Evolutionary conservation across 2,329 filamentous ascomycete genomes (phyloP).

Genomic region (Aspergillus aculeatinus): DNA sequence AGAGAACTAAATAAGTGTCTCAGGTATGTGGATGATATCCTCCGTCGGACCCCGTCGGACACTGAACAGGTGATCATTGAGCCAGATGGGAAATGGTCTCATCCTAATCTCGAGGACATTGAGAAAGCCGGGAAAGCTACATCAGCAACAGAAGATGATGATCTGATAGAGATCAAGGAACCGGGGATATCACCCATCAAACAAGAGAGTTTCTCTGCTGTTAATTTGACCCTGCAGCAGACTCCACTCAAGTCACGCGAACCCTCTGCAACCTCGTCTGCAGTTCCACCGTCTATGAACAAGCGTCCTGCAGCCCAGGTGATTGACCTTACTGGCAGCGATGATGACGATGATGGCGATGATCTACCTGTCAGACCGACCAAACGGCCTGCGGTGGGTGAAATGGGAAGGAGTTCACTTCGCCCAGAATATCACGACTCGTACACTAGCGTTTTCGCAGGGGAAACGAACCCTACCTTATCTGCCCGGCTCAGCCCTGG

Average conservation of each 20-base stretch:
- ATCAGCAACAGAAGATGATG: conserved; percentile 45
- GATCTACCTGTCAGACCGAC: conserved; percentile 40
- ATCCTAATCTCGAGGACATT: conserved; percentile 45
- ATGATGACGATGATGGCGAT: conserved; percentile 43
- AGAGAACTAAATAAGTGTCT: neutral
- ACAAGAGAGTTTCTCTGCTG: conserved; percentile 28
- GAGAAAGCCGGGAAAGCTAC: conserved; percentile 39
- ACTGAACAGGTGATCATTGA: conserved; percentile 88
- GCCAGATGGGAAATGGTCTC: conserved; percentile 76
- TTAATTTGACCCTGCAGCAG: conserved; percentile 29
- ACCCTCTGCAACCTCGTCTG: conserved; percentile 41
- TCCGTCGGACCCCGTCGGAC: conserved; percentile 67
- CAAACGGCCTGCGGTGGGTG: conserved; percentile 34
- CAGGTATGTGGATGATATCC: conserved; percentile 84
- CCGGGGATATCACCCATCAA: conserved; percentile 38
- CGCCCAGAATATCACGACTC: conserved; percentile 24
- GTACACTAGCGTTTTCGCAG: conserved; percentile 21
- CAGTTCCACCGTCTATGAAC: conserved; percentile 34
- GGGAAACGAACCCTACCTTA: conserved; percentile 20
- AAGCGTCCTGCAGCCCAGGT: conserved; percentile 51
- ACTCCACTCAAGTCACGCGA: conserved; percentile 39
- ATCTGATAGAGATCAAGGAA: conserved; percentile 52
- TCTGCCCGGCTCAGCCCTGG: conserved; percentile 19
- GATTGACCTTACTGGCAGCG: conserved; percentile 57
- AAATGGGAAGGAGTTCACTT: conserved; percentile 22